phyloP scores from a whole-genome alignment of 768 basidiomycete species.

The Xerocomellus amylosporus region DNA sequence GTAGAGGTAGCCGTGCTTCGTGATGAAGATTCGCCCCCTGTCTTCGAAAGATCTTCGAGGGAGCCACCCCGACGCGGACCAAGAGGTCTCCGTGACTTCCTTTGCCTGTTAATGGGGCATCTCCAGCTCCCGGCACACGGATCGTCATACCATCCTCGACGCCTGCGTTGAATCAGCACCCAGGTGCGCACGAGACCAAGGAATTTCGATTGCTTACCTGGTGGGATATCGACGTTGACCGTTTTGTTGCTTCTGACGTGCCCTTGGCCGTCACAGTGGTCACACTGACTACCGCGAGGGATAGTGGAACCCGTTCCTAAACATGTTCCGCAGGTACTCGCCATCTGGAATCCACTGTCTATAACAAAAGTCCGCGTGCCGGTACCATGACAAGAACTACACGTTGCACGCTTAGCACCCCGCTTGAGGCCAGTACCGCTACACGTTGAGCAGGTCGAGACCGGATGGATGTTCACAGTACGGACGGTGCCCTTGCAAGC shows the following conservation, averaged over 20 bases:
- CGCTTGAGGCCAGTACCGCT: constrained; percentile 82
- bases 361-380: constrained; percentile 89
- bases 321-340: constrained; percentile 83
- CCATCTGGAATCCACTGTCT: constrained; percentile 95
- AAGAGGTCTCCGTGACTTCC: constrained; percentile 82
- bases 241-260: constrained; percentile 78
- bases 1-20: constrained; percentile 84
- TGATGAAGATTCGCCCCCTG: constrained; percentile 93
- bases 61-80: constrained; percentile 78
- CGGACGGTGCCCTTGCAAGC: constrained; percentile 87
- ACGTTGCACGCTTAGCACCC: constrained; percentile 79
- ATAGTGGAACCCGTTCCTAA: constrained; percentile 77
- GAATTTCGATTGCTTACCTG: constrained; percentile 52
- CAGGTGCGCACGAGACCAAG: not conserved
- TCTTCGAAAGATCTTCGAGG: constrained; percentile 82
- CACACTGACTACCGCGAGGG: constrained; percentile 75
- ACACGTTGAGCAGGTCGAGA: constrained; percentile 83
- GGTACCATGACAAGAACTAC: constrained; percentile 77
- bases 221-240: constrained; percentile 79
- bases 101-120: constrained; percentile 76
- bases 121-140: constrained; percentile 75
- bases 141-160: constrained; percentile 95
- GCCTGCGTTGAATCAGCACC: constrained; percentile 44
- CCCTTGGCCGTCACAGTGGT: constrained; percentile 80
- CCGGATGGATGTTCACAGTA: constrained; percentile 72